Evolutionary conservation across 805 yeast genomes (phyloP).

Genomic region (Wickerhamomyces alni): DNA sequence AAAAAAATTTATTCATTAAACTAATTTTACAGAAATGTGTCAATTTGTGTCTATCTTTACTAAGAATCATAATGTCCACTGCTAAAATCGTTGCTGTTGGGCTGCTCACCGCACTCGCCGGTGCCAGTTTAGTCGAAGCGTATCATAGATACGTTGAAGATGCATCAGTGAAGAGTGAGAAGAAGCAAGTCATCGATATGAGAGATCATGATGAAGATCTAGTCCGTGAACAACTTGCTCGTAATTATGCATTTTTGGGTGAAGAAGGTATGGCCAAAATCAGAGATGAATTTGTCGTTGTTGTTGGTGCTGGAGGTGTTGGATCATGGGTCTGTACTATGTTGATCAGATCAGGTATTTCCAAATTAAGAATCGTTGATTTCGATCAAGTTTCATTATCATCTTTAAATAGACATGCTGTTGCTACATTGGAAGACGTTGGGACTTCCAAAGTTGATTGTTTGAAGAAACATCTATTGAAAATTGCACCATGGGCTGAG

Average conservation of each 20-base stretch:
- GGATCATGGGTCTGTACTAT: slow-evolving; percentile 95
- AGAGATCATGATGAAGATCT: slow-evolving; percentile 54
- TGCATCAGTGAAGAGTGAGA: slow-evolving; percentile 11
- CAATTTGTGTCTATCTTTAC: background rate
- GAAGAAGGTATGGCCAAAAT: slow-evolving; percentile 75
- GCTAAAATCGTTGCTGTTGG: slow-evolving; percentile 4
- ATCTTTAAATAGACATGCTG: slow-evolving; percentile 89
- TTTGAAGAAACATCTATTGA: slow-evolving; percentile 55
- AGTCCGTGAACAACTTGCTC: slow-evolving; percentile 84
- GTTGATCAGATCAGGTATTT: slow-evolving; percentile 87
- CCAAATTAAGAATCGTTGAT: slow-evolving; percentile 73
- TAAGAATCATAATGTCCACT: background rate
- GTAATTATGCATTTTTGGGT: slow-evolving; percentile 89
- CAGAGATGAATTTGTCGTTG: slow-evolving; percentile 65
- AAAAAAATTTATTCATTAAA: background rate
- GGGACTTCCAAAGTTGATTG: slow-evolving; percentile 88
- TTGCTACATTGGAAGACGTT: slow-evolving; percentile 86
- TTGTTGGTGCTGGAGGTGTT: slow-evolving; percentile 96
- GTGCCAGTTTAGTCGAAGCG: slow-evolving; percentile 13
- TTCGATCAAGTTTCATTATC: slow-evolving; percentile 95
- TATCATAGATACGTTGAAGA: slow-evolving; percentile 11
- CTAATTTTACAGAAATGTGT: background rate
- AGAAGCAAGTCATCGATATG: slow-evolving; percentile 5
- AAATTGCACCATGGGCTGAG: slow-evolving; percentile 91
- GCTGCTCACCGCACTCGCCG: slow-evolving; percentile 4